Evolutionary conservation across 306 rosid genomes (phyloP).

Genomic region (Prunus padus): DNA sequence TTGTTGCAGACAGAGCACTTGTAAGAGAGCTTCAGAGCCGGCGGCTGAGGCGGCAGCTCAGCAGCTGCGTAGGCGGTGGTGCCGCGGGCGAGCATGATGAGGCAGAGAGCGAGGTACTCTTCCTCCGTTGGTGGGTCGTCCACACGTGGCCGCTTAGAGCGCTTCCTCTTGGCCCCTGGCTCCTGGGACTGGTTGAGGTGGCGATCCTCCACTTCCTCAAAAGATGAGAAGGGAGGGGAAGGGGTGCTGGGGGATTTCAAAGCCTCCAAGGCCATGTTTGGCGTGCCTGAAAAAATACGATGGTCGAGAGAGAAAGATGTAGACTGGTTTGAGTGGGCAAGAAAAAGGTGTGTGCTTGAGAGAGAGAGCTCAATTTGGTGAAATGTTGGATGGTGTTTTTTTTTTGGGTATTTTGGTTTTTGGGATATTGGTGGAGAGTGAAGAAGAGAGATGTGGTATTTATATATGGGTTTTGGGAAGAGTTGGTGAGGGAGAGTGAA

Average conservation of each 20-base stretch:
- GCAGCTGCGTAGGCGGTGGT: background rate
- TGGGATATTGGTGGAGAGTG: background rate
- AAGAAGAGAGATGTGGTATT: background rate
- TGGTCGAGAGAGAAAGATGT: background rate
- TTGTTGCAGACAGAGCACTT: slow-evolving; percentile 69
- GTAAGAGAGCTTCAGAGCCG: slow-evolving; percentile 37
- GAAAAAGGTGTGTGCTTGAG: no score
- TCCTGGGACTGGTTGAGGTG: slow-evolving; percentile 39
- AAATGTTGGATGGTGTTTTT: no score
- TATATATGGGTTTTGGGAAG: background rate
- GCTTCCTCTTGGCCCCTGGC: slow-evolving; percentile 70
- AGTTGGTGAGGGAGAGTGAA: slow-evolving; percentile 44
- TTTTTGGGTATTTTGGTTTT: background rate
- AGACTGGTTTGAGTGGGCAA: background rate
- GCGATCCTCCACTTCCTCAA: slow-evolving; percentile 16
- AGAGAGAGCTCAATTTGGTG: background rate
- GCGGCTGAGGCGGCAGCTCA: slow-evolving; percentile 17
- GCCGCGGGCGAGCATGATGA: slow-evolving; percentile 88
- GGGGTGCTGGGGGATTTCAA: slow-evolving; percentile 55
- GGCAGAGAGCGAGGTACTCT: slow-evolving; percentile 94
- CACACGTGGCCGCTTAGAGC: slow-evolving; percentile 57
- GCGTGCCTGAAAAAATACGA: background rate
- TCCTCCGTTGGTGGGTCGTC: slow-evolving; percentile 57
- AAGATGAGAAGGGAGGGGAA: slow-evolving; percentile 3
- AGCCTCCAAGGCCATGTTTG: slow-evolving; percentile 72